A percentile compares a stretch with the other conserved stretches of the same genome.
Evolutionary conservation across 768 basidiomycete genomes (phyloP).

Genomic region (Agrocybe praecox): DNA sequence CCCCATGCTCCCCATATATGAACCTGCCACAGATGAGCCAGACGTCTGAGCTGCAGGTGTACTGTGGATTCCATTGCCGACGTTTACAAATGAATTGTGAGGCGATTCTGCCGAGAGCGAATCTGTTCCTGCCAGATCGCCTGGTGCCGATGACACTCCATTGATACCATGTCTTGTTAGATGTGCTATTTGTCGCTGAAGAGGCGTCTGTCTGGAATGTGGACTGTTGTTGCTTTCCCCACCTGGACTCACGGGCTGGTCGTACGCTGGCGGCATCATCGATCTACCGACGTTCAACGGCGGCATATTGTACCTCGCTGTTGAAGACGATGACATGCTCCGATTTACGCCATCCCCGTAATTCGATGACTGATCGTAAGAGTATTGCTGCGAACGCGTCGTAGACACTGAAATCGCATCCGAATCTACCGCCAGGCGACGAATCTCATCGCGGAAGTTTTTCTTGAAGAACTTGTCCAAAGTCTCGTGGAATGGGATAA

Average conservation of each 20-base stretch:
- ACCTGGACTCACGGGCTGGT: slow-evolving; percentile 30
- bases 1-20: slow-evolving; percentile 62
- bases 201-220: slow-evolving; percentile 63
- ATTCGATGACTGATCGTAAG: slow-evolving; percentile 48
- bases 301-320: slow-evolving; percentile 49
- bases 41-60: slow-evolving; percentile 44
- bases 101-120: slow-evolving; percentile 68
- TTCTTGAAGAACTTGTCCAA: slow-evolving; percentile 84
- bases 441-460: slow-evolving; percentile 84
- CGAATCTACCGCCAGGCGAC: slow-evolving; percentile 65
- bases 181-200: slow-evolving; percentile 81
- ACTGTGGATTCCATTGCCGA: slow-evolving; percentile 52
- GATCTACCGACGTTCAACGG: slow-evolving; percentile 55
- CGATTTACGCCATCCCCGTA: slow-evolving; percentile 53
- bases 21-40: slow-evolving; percentile 61
- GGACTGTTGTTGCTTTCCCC: slow-evolving; percentile 30
- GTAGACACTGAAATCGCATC: slow-evolving; percentile 47
- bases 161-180: slow-evolving; percentile 83
- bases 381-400: slow-evolving; percentile 34
- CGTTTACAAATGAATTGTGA: slow-evolving; percentile 76
- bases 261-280: slow-evolving; percentile 47
- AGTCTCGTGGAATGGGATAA: slow-evolving; percentile 91
- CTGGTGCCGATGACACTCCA: slow-evolving; percentile 78
- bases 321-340: slow-evolving; percentile 48
- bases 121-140: slow-evolving; percentile 60